Base-by-base conservation (phyloP, 257 asterid genomes). In the Solanum chilense region DNA sequence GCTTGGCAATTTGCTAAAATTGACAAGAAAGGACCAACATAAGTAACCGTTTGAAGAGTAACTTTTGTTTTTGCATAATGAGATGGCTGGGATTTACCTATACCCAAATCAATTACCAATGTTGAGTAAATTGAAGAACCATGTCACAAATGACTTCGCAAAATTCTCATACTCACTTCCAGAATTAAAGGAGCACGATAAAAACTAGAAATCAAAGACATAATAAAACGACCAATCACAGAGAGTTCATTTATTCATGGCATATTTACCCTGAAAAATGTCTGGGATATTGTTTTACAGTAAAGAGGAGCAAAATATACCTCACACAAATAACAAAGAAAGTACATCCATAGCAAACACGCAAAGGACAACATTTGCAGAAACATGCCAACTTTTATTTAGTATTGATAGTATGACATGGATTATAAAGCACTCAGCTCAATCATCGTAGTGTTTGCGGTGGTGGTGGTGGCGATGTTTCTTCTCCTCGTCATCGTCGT, bases 371-470 rank as follows among this genome's bases (percentile, higher is more conserved):
- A 47, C 12, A 29, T 16, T 27, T 49, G 25, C 14, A 6, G 68
- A 80, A 80, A 80, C 85, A 47, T 47, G 68, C 44, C 68, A 80
- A 80, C 68, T 45, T 66, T 88, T 66, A 89, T 90, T 81, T 84
- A 87, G 85, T 84, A 87, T 83, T 52, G 15, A 47, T 47, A 80
- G 70, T 58, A 82, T 74, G 86, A 87, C 86, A 82, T 2, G 47
- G 31, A 49, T 18, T 5, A 81, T 56, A 49, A 15, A 39, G 64
- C 39, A 45, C 33, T 14, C 45, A 16, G 77, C 78, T 77, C 82
- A 90, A 47, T 93, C 94, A 44, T 92, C 92, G 16, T 91, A 92
- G 85, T 92, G 93, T 87, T 87, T 88, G 91, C 91, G 92, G 85
- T 88, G 92, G 35, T 89, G 89, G 70, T 64, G 89, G 71, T 56